A percentile compares a stretch with the other conserved stretches of the same genome.
phyloP scores from a whole-genome alignment of 2,329 filamentous ascomycete species.

The Penicillium sp. region DNA sequence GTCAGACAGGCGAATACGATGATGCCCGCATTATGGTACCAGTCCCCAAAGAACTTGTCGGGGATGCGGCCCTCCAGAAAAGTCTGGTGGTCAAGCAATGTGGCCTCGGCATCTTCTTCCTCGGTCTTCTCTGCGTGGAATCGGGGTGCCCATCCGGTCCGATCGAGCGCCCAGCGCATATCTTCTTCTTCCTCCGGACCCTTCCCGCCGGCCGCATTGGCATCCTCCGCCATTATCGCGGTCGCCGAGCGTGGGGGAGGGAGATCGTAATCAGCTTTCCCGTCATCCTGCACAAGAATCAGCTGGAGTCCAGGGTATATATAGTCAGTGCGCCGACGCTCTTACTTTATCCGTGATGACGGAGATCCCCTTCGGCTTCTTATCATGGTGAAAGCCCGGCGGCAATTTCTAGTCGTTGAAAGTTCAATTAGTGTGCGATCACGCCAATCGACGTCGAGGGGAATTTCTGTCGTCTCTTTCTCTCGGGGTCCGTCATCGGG shows the following conservation, averaged over 20 bases:
- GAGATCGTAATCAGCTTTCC: conserved; percentile 69
- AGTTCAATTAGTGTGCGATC: conserved; percentile 13
- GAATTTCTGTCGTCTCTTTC: not conserved
- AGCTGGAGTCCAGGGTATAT: too few species aligned
- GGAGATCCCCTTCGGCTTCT: conserved; percentile 41
- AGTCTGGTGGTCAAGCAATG: conserved; percentile 80
- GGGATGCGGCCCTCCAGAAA: conserved; percentile 79
- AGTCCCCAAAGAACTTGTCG: conserved; percentile 91
- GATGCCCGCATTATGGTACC: conserved; percentile 96
- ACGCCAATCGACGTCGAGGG: too few species aligned
- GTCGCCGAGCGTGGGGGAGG: conserved; percentile 66
- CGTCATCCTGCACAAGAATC: conserved; percentile 60
- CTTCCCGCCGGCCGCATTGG: conserved; percentile 54
- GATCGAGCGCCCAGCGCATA: conserved; percentile 54
- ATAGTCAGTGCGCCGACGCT: too few species aligned
- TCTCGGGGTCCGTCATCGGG: not conserved
- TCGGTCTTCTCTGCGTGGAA: conserved; percentile 63
- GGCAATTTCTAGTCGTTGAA: conserved; percentile 59
- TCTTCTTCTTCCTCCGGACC: conserved; percentile 53
- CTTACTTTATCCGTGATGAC: conserved; percentile 72
- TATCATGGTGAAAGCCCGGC: conserved; percentile 58
- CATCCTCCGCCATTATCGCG: conserved; percentile 49
- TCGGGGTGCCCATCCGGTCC: conserved; percentile 83
- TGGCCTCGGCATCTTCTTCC: conserved; percentile 56
- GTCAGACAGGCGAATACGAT: conserved; percentile 88